Percentiles rank a stretch among this genome's conserved stretches.
phyloP scores from a whole-genome alignment of 805 yeast genomes.

The Candida saitoana region DNA sequence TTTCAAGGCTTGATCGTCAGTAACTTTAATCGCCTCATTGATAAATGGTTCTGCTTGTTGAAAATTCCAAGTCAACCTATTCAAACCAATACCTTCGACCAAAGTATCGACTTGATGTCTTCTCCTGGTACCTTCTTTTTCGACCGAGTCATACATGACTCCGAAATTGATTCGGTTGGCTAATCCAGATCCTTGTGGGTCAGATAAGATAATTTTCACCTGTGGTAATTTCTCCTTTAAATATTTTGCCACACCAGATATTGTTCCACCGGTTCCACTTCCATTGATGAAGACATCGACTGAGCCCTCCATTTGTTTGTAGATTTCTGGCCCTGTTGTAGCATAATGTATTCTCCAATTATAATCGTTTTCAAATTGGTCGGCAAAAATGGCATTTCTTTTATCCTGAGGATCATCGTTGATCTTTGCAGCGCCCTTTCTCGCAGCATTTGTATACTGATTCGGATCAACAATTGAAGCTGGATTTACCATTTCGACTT shows the following conservation, averaged over 20 bases:
- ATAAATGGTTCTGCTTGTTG: slow-evolving; percentile 62
- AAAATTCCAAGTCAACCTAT: slow-evolving; percentile 81
- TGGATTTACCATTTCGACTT: slow-evolving; percentile 80
- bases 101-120: slow-evolving; percentile 95
- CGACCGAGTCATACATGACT: slow-evolving; percentile 88
- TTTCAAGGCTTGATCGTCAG: slow-evolving; percentile 73
- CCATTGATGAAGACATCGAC: slow-evolving; percentile 83
- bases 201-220: slow-evolving; percentile 67
- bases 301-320: slow-evolving; percentile 57
- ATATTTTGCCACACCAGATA: slow-evolving; percentile 79
- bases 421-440: slow-evolving; percentile 54
- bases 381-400: slow-evolving; percentile 76
- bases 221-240: slow-evolving; percentile 59
- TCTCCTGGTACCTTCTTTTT: slow-evolving; percentile 88
- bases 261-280: slow-evolving; percentile 97
- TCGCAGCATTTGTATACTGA: slow-evolving; percentile 89
- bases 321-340: slow-evolving; percentile 93
- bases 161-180: slow-evolving; percentile 81
- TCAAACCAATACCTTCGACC: slow-evolving; percentile 91
- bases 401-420: slow-evolving; percentile 34
- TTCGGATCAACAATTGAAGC: slow-evolving; percentile 92
- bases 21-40: slow-evolving; percentile 75
- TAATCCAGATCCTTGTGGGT: slow-evolving; percentile 94
- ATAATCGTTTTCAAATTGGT: slow-evolving; percentile 89
- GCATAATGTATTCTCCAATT: slow-evolving; percentile 83